Evolutionary conservation across 2,329 filamentous ascomycete species (phyloP), one percentile per base, ranked within the genome.

Genomic region (Penicillium sclerotiorum): DNA sequence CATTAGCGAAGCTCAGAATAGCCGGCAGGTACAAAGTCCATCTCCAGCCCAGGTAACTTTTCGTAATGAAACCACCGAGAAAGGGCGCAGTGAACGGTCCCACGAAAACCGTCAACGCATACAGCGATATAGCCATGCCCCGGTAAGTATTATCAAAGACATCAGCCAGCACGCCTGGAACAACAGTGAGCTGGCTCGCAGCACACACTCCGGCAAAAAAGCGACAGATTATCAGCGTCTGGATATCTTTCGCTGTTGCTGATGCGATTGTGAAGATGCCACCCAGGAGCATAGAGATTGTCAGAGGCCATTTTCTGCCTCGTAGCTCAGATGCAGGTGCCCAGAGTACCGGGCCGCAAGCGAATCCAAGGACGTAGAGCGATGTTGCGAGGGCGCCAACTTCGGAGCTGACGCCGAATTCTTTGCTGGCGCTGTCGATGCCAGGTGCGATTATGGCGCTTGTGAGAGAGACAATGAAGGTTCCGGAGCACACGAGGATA

Each of bases 391-490:
- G 64, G 0, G 65, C 70, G 2, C 71, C 63, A 3, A 78, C 70
- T 52, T 76, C 70, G 4, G 48, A 60, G 8, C 70, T 66, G 3
- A 78, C 72, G 5, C 70, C 52, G 56, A 80, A 79, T 13, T 75
- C 66, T 13, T 50, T 44, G n/a, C 82, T 80, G 5, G 88, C 78
- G 12, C 71, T 59, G 6, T 56, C 53, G 1, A 84, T 88, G 4
- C 85, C 85, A 12, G 84, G 75, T 1, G 86, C 87, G 70, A 89
- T 89, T 58, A 89, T 83, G 65, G 81, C 85, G 5, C 68, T 71
- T 1, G 73, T 74, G 43, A 82, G 79, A 0, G 80, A 75, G 2
- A 77, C 69, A 4, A 72, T 66, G 7, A 82, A 66, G 2, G 80
- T 80, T 6, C 75, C 77, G 40, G 76, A 80, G 42, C 63, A 67